These are phyloP conservation scores for Pulveroboletus sp. DNA, from an alignment of 768 basidiomycete species.

Conservation along the genomic window DNA sequence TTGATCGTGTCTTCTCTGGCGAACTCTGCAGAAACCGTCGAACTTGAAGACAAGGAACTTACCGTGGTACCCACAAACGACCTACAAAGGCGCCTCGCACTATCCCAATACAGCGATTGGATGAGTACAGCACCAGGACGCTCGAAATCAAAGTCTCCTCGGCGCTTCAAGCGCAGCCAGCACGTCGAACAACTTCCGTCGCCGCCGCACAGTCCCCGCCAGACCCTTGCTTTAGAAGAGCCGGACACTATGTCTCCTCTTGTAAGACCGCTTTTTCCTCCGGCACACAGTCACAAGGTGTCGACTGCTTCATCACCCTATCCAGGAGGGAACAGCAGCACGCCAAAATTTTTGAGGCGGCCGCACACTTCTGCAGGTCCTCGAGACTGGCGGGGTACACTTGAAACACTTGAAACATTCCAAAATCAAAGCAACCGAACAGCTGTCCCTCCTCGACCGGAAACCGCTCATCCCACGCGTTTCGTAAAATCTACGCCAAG, in stretches of 20 bases:
- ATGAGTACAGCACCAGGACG: conserved; percentile 28
- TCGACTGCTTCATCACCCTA: conserved; percentile 31
- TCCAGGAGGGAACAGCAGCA: conserved; percentile 23
- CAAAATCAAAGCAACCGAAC: conserved; percentile 15
- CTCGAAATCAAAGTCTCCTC: conserved; percentile 57
- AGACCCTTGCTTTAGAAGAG: conserved; percentile 6
- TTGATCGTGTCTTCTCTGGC: conserved; percentile 42
- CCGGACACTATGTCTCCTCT: conserved; percentile 5
- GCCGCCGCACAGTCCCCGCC: conserved; percentile 34
- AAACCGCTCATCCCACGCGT: conserved; percentile 24
- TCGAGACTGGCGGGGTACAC: conserved; percentile 44
- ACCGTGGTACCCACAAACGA: conserved; percentile 66
- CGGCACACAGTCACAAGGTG: conserved; percentile 23
- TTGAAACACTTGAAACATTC: conserved; percentile 14
- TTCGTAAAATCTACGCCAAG: conserved; percentile 8
- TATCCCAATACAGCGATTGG: conserved; percentile 53
- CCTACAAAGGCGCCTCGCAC: conserved; percentile 59
- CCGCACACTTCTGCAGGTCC: conserved; percentile 77
- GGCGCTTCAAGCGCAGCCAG: conserved; percentile 36
- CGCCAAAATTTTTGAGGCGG: conserved; percentile 38
- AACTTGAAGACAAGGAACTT: conserved; percentile 66
- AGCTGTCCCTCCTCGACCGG: conserved; percentile 20
- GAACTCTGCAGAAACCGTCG: conserved; percentile 58
- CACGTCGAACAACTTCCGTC: conserved; percentile 33
- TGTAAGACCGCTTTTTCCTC: conserved; percentile 3